These are phyloP conservation scores for Erodium moschatum DNA, from an alignment of 441 rosid genomes.

Conservation along the genomic window DNA sequence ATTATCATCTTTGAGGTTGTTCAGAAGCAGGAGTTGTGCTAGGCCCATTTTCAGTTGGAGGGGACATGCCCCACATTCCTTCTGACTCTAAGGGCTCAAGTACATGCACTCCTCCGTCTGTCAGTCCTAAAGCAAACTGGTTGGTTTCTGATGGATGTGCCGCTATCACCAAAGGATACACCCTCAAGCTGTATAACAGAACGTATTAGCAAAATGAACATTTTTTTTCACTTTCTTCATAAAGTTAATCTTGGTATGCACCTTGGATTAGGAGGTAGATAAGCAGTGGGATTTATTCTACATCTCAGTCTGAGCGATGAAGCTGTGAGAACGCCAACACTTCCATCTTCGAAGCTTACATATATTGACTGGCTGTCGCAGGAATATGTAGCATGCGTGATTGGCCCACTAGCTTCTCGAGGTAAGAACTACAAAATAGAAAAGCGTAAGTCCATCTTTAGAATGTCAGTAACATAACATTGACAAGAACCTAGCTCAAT, in stretches of 20 bases:
- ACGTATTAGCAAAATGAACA: neutral
- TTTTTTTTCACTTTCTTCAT: neutral
- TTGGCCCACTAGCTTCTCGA: constrained; percentile 58
- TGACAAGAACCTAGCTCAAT: constrained; percentile 1
- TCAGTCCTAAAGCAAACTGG: constrained; percentile 73
- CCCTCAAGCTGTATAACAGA: constrained; percentile 46
- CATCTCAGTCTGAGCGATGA: constrained; percentile 57
- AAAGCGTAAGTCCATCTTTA: neutral
- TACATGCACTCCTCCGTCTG: constrained; percentile 63
- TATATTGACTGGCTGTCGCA: constrained; percentile 64
- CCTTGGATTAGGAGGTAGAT: constrained; percentile 64
- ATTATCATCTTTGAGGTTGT: constrained; percentile 44
- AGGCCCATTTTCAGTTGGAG: constrained; percentile 51
- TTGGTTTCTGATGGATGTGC: constrained; percentile 70
- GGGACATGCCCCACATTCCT: constrained; percentile 71
- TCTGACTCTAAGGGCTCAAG: constrained; percentile 63
- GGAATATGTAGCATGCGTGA: constrained; percentile 68
- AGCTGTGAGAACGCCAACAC: constrained; percentile 53
- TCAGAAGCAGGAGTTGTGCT: constrained; percentile 42
- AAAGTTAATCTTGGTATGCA: constrained; percentile 10
- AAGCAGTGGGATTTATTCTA: constrained; percentile 56
- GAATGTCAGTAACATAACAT: neutral
- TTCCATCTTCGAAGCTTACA: constrained; percentile 70
- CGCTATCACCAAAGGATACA: constrained; percentile 64
- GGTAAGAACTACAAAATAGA: constrained; percentile 45